Conservation (phyloP, 805 yeast species). For the Metschnikowia amazonensis region DNA sequence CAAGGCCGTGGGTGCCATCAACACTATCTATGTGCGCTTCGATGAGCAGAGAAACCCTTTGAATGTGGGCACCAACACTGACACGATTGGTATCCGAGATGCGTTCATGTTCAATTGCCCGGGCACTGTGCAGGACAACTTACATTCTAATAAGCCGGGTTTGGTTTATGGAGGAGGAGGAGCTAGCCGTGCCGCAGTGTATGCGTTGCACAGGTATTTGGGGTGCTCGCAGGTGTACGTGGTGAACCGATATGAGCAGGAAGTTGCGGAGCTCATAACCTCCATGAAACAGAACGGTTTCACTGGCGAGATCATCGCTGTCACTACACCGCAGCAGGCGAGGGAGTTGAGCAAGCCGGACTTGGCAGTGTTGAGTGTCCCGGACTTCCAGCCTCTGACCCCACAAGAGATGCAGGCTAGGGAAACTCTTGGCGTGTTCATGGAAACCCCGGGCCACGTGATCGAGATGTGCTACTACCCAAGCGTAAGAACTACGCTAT, state of each 20-base stretch:
- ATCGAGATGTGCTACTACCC: slow-evolving; percentile 37
- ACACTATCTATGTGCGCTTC: slow-evolving; percentile 28
- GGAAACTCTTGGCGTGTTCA: slow-evolving; percentile 25
- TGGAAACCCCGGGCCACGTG: slow-evolving; percentile 24
- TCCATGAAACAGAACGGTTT: slow-evolving; percentile 23
- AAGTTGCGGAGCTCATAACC: slow-evolving; percentile 21
- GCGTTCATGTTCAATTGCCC: slow-evolving; percentile 20
- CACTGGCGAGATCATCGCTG: slow-evolving; percentile 24
- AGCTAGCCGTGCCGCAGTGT: slow-evolving; percentile 32
- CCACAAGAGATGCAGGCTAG: slow-evolving; percentile 24
- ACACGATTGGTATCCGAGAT: slow-evolving; percentile 30
- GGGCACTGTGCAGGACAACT: slow-evolving; percentile 9
- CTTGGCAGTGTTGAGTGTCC: slow-evolving; percentile 28
- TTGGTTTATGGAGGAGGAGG: slow-evolving; percentile 37
- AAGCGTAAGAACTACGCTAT: slow-evolving; percentile 23
- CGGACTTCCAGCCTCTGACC: slow-evolving; percentile 25
- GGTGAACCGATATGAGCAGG: slow-evolving; percentile 26
- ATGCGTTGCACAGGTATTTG: slow-evolving; percentile 25
- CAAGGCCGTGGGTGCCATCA: slow-evolving; percentile 31
- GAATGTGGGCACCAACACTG: slow-evolving; percentile 31
- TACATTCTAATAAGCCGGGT: slow-evolving; percentile 20
- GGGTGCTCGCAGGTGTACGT: slow-evolving; percentile 26
- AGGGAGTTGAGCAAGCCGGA: slow-evolving; percentile 16
- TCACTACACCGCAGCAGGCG: slow-evolving; percentile 25
- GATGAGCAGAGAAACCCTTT: slow-evolving; percentile 12